Conservation (phyloP, 805 yeast genomes). For the Maudiozyma turicensis region DNA sequence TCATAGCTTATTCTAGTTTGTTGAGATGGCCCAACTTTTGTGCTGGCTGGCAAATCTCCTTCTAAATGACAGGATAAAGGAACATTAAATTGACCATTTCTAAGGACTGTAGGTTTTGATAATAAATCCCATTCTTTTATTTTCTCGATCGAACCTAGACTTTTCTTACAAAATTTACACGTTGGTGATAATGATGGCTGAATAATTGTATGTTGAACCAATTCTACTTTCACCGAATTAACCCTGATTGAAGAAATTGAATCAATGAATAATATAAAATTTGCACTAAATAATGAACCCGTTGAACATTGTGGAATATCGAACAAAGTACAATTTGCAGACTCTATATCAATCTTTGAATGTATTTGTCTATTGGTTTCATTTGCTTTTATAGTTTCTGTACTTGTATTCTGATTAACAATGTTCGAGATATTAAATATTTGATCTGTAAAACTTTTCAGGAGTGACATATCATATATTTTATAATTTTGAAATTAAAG, state of each 20-base stretch:
- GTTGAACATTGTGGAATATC: not conserved
- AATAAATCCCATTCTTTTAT: not conserved
- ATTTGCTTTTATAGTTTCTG: too few relatives aligned
- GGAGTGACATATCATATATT: not conserved
- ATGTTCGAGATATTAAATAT: not conserved
- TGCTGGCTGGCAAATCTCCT: not conserved
- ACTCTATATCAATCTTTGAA: not conserved
- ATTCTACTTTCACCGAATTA: not conserved
- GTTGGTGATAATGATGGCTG: not conserved
- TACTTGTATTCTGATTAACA: not conserved
- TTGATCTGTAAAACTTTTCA: not conserved
- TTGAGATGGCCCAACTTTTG: not conserved
- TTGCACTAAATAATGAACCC: not conserved
- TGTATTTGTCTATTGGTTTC: not conserved
- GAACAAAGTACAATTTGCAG: not conserved
- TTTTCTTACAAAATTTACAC: not conserved
- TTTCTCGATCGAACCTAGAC: not conserved
- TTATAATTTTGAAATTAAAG: too few relatives aligned
- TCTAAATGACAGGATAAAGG: constrained; percentile 1
- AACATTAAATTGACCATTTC: not conserved
- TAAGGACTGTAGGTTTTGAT: not conserved
- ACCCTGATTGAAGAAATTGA: not conserved
- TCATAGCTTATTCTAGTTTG: not conserved
- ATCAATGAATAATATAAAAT: not conserved
- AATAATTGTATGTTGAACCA: not conserved